Base-by-base conservation (phyloP, 371 early-diverging fungal genomes). In the Nematocida sp. region DNA sequence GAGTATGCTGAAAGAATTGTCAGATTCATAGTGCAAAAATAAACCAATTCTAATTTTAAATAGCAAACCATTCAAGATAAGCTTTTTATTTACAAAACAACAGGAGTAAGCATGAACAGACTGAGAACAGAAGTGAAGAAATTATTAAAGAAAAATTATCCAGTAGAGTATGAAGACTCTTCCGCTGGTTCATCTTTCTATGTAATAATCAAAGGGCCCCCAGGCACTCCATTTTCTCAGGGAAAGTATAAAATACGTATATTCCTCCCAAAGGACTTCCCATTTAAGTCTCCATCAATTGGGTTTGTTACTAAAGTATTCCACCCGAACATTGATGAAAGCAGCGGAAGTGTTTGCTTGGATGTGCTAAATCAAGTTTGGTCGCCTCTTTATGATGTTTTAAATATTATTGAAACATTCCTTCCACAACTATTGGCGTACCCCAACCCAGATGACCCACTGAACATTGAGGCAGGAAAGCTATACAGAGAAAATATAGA, bases 311-410 rank as follows among this genome's bases (percentile, higher is more conserved):
- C 96, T 89, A 93, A 92, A 88, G 95, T 98, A 82, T 98, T 94
- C 88, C 98, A 98, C 85, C 98, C 98, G 45, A 98, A 98, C 88
- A 95, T 98, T 78, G 97, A 98, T 88, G 98, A 98, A 89, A 93
- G 92, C 84, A 94, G 94, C 85, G 98, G 98, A 27, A 94, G 94
- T 5, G 95, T 98, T 45, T 98, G 98, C 86, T 88, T 98, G 81
- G 98, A 98, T 88, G 97, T 98, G 47, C 94, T 98, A 84, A 98
- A 97, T 89, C 96, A 98, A 88, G 94, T 95, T 4, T 98, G 98
- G 98, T 93, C 94, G 73, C 98, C 98, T 64, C 55, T 82, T 70
- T 70, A 87, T 90, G 94, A 95, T 82, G 91, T 96, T 92, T 90
- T 94, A 85, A 98, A 96, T 87, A 95, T 97, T 80, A 94, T 96